Evolutionary conservation across 1,139 yeast genomes (phyloP), one percentile per base, ranked within the genome.

Genomic region (Suhomyces anneliseae): DNA sequence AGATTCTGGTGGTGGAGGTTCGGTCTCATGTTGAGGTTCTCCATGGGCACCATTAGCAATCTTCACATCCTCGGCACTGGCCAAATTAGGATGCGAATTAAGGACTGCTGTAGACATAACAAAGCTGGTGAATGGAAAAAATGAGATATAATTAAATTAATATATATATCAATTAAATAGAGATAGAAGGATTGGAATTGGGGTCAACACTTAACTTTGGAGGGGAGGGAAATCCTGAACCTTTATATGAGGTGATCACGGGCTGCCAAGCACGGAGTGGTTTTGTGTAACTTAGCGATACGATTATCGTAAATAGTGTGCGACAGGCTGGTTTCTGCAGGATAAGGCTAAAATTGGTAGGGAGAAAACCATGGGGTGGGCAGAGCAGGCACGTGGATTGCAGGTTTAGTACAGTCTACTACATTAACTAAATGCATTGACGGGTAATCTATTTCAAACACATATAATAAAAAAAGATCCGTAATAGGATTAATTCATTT

Each of bases 251-350:
- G 14, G 34, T 19, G 42, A 32, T 38, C 45, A 43, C 36, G 39
- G 29, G 33, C 15, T 38, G 45, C 45, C 45, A 43, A 43, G 45
- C 12, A 12, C 15, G 15, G 12, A 7, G 32, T 37, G 38, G 15
- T 32, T 39, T 35, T 43, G 46, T 39, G 46, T 36, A 29, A 27
- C 14, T 14, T 34, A 29, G 24, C 42, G 15, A 43, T 43, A 43
- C 46, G 46, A 36, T 27, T 12, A 43, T 39, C 42, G 42, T 39
- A 39, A 35, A 39, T 32, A 14, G 41, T n/a, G 40, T 36, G 44
- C 32, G 44, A 39, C 24, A 36, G 40, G 11, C 14, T 24, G 31
- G 14, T 4, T 9, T 34, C 14, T 34, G 36, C 36, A 34, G 36
- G 14, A n/a, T 14, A 34, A n/a, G 15, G 15, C 36, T 19, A 19